Evolutionary conservation across 2,329 filamentous ascomycete species (phyloP).

Genomic region (Zymoseptoria tritici): DNA sequence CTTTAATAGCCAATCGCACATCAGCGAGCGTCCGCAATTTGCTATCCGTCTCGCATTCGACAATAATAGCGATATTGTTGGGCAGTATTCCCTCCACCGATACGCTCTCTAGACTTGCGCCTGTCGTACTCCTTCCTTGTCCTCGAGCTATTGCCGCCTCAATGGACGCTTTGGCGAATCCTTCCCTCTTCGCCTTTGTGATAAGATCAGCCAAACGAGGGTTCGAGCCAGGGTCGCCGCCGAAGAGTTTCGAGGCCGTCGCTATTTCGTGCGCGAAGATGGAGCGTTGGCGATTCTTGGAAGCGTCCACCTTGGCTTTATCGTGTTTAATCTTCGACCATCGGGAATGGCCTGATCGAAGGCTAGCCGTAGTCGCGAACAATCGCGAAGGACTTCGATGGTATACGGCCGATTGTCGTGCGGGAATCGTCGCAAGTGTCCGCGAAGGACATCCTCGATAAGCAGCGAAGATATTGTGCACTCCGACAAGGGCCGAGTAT

Average conservation of each 20-base stretch:
- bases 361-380: constrained; percentile 15
- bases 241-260: constrained; percentile 70
- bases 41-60: constrained; percentile 81
- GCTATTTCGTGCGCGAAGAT: constrained; percentile 65
- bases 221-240: constrained; percentile 66
- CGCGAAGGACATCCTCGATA: constrained; percentile 8
- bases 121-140: constrained; percentile 70
- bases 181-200: constrained; percentile 71
- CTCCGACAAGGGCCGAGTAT: constrained; percentile 1
- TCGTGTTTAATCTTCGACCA: constrained; percentile 98
- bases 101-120: constrained; percentile 66
- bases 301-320: constrained; percentile 77
- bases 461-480: background rate
- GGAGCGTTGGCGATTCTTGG: constrained; percentile 65
- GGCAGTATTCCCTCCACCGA: constrained; percentile 76
- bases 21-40: constrained; percentile 67
- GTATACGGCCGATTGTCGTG: no score
- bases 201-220: constrained; percentile 67
- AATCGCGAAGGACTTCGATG: constrained; percentile 6
- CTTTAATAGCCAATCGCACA: constrained; percentile 63
- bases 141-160: constrained; percentile 81
- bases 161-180: constrained; percentile 76
- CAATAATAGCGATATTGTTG: constrained; percentile 63
- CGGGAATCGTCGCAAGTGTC: constrained; percentile 10
- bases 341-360: constrained; percentile 68